Evolutionary conservation across 129 eudicot genomes (phyloP).

Genomic region (Rutidosis leptorrhynchoides): DNA sequence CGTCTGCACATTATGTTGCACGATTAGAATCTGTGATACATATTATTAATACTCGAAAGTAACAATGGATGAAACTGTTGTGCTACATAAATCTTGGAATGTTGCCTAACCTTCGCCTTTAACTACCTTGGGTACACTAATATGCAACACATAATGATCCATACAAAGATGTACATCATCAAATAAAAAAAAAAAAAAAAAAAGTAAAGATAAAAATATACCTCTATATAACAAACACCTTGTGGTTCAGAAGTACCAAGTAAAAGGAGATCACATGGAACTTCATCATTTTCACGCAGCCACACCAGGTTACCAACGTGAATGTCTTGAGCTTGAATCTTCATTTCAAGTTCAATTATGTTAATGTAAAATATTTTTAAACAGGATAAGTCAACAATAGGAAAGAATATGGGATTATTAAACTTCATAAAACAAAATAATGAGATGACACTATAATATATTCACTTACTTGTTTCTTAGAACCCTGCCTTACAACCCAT

Average conservation of each 20-base stretch:
- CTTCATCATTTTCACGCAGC: conserved; percentile 99
- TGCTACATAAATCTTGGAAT: too few species aligned
- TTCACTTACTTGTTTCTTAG: conserved; percentile 71
- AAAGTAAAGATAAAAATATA: conserved; percentile 24
- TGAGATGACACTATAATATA: conserved; percentile 2
- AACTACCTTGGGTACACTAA: conserved; percentile 12
- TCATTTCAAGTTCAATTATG: conserved; percentile 19
- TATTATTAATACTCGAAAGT: background rate
- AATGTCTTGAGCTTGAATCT: conserved; percentile 96
- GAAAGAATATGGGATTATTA: conserved; percentile 13
- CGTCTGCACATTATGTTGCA: conserved; percentile 51
- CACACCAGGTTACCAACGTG: conserved; percentile 84
- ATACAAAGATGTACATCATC: background rate
- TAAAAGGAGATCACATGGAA: conserved; percentile 92
- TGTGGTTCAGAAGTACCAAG: conserved; percentile 91
- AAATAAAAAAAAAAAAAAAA: too few species aligned
- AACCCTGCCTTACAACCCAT: conserved; percentile 88
- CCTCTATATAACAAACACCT: conserved; percentile 95
- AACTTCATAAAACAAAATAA: background rate
- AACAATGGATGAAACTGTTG: background rate
- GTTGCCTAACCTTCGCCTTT: too few species aligned
- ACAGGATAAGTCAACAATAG: conserved; percentile 5
- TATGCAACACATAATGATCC: background rate
- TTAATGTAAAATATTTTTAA: conserved; percentile 2
- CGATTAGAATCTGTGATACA: conserved; percentile 7